phyloP scores from a whole-genome alignment of 257 asterid species.

The Marsdenia floribunda region DNA sequence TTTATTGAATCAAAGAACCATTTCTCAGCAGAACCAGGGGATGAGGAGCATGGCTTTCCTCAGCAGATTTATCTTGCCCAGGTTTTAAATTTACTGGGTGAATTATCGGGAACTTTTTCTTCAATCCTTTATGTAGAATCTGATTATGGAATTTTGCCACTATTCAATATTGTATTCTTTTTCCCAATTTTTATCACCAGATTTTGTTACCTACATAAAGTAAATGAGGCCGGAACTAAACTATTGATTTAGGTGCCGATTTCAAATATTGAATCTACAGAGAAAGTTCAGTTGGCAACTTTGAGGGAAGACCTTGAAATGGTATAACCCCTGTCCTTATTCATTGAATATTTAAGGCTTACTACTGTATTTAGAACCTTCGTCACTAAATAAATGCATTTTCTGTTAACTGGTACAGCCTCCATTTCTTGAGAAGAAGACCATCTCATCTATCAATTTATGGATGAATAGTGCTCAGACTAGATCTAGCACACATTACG shows the following conservation, averaged over 20 bases:
- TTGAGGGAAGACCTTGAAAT: slow-evolving; percentile 67
- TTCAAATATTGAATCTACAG: slow-evolving; percentile 56
- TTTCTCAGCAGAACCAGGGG: slow-evolving; percentile 19
- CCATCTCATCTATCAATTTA: slow-evolving; percentile 65
- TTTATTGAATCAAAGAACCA: slow-evolving; percentile 32
- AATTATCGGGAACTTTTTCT: neutral
- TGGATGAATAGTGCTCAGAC: slow-evolving; percentile 83
- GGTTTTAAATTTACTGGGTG: slow-evolving; percentile 36
- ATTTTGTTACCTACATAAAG: neutral
- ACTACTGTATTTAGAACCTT: neutral
- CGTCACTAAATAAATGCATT: slow-evolving; percentile 5
- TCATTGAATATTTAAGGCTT: slow-evolving; percentile 15
- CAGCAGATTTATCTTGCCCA: slow-evolving; percentile 89
- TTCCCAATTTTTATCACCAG: neutral
- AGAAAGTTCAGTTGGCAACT: slow-evolving; percentile 66
- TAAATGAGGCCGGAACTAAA: neutral
- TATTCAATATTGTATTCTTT: neutral
- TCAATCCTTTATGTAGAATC: neutral
- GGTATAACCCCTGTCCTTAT: slow-evolving; percentile 27
- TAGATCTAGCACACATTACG: slow-evolving; percentile 94
- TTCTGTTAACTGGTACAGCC: slow-evolving; percentile 45
- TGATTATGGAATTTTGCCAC: neutral
- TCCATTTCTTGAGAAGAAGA: slow-evolving; percentile 59
- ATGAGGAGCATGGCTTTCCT: slow-evolving; percentile 37
- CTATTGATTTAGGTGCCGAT: slow-evolving; percentile 63